phyloP scores from a whole-genome alignment of 768 basidiomycete species.

The Phanerodontia chrysosporium region DNA sequence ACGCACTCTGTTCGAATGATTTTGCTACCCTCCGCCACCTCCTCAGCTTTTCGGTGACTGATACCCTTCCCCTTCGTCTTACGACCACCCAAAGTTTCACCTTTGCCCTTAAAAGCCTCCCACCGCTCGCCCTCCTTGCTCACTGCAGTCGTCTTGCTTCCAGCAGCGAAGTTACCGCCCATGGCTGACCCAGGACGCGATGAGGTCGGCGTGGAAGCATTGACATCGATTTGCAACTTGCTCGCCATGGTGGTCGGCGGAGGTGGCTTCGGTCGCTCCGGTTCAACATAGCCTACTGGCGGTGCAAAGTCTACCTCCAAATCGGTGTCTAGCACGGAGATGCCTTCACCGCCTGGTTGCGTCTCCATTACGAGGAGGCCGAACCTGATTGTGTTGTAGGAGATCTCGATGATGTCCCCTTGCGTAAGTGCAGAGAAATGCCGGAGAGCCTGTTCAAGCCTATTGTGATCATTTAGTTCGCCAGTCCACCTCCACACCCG shows the following conservation, averaged over 20 bases:
- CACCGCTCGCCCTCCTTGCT: constrained; percentile 80
- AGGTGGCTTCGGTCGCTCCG: constrained; percentile 77
- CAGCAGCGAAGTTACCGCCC: constrained; percentile 60
- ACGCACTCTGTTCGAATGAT: constrained; percentile 89
- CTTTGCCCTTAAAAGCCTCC: constrained; percentile 96
- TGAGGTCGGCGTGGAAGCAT: constrained; percentile 81
- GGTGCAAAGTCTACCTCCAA: constrained; percentile 97
- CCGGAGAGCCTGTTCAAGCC: constrained; percentile 90
- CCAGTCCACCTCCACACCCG: not conserved
- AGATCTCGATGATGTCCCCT: constrained; percentile 96
- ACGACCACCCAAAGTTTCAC: constrained; percentile 85
- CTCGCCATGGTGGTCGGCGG: constrained; percentile 91
- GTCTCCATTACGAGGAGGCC: constrained; percentile 95
- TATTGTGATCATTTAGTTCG: constrained; percentile 25
- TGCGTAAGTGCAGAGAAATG: constrained; percentile 91
- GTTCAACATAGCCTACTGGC: constrained; percentile 92
- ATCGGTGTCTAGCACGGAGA: constrained; percentile 90
- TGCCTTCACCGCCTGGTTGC: constrained; percentile 80
- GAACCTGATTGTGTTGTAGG: constrained; percentile 94
- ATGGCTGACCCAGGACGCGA: constrained; percentile 76
- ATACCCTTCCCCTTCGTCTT: constrained; percentile 96
- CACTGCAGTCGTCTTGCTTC: constrained; percentile 43
- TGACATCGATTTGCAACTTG: constrained; percentile 91
- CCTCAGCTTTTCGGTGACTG: constrained; percentile 76
- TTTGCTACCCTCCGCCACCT: constrained; percentile 75